phyloP scores from a whole-genome alignment of 768 basidiomycete species.

The Psilocybe azurescens region DNA sequence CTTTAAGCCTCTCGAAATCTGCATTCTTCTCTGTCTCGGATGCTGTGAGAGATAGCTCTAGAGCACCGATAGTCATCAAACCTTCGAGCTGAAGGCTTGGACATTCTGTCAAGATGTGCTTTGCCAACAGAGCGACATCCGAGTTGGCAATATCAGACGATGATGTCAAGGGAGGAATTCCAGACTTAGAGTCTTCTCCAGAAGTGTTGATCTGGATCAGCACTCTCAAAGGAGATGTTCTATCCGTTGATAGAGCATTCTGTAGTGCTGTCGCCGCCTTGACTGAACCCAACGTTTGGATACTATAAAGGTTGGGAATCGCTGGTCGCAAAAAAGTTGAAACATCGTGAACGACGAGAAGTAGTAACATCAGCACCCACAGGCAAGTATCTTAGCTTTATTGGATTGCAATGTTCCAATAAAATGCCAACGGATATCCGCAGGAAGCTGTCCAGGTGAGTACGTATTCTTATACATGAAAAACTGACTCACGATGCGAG shows the following conservation, averaged over 20 bases:
- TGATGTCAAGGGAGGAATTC: conserved; percentile 64
- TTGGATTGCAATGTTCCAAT: conserved; percentile 94
- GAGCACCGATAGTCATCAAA: conserved; percentile 96
- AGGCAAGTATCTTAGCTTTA: conserved; percentile 87
- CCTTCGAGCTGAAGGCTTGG: conserved; percentile 80
- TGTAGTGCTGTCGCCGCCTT: conserved; percentile 85
- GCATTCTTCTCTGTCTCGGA: conserved; percentile 52
- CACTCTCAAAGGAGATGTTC: conserved; percentile 70
- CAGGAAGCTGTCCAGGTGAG: conserved; percentile 65
- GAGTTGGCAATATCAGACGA: conserved; percentile 37
- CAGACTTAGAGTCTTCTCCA: conserved; percentile 90
- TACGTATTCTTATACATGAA: not conserved
- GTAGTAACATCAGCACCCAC: conserved; percentile 44
- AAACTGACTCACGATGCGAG: conserved; percentile 56
- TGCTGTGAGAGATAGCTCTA: conserved; percentile 67
- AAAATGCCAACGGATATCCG: conserved; percentile 94
- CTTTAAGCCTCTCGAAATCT: conserved; percentile 77
- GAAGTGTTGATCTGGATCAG: conserved; percentile 97
- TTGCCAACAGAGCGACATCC: conserved; percentile 71
- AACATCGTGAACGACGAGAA: not conserved
- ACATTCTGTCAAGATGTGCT: conserved; percentile 73
- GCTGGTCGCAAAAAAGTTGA: conserved; percentile 46
- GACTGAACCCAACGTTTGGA: conserved; percentile 85
- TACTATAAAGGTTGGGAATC: conserved; percentile 84
- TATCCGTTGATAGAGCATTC: conserved; percentile 66